Evolutionary conservation across 1,139 yeast genomes (phyloP).

Genomic region (Geotrichum klebahnii): DNA sequence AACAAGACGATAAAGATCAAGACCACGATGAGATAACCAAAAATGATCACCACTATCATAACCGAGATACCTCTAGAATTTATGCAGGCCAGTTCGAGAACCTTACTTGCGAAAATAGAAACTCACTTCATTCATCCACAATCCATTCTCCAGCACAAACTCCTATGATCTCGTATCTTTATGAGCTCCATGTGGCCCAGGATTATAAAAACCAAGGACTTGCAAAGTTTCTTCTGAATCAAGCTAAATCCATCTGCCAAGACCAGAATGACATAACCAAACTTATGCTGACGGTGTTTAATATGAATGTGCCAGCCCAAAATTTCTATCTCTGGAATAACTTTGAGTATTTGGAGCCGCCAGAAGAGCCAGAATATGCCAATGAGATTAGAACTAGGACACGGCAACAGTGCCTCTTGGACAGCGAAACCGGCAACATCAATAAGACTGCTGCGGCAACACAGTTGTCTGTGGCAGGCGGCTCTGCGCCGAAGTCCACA

Average conservation of each 20-base stretch:
- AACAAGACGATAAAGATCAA: not conserved
- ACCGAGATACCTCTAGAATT: too few relatives aligned
- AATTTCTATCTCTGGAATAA: constrained; percentile 30
- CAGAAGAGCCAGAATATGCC: too few relatives aligned
- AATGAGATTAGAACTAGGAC: constrained; percentile 6
- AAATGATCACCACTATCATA: not conserved
- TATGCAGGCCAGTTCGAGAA: too few relatives aligned
- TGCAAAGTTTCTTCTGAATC: constrained; percentile 43
- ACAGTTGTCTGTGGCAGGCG: not conserved
- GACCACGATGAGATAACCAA: not conserved
- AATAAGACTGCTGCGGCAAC: not conserved
- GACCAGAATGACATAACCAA: constrained; percentile 10
- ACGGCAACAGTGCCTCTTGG: not conserved
- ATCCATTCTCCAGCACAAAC: too few relatives aligned
- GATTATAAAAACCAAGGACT: constrained; percentile 37
- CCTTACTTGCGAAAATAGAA: not conserved
- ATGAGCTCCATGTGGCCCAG: constrained; percentile 51
- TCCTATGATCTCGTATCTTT: constrained; percentile 51
- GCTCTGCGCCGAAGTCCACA: not conserved
- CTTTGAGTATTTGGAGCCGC: constrained; percentile 24
- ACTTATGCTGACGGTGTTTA: constrained; percentile 33
- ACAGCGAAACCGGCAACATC: not conserved
- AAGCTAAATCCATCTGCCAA: constrained; percentile 21
- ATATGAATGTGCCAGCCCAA: constrained; percentile 31
- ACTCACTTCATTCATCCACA: too few relatives aligned